phyloP scores from a whole-genome alignment of 441 rosid genomes.

The Bocquillonia castaneifolia region DNA sequence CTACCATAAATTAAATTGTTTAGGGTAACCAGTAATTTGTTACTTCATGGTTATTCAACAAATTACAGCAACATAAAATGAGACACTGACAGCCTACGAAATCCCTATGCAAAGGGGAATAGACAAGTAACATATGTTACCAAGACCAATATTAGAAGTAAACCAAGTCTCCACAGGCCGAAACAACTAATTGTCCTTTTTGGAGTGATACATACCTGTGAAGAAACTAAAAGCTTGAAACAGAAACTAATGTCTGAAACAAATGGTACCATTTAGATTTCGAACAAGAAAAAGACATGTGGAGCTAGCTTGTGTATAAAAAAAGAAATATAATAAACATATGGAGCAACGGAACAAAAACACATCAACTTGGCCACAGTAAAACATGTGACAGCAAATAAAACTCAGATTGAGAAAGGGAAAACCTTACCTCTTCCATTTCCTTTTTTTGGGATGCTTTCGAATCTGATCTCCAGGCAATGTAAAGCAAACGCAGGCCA shows the following conservation, averaged over 20 bases:
- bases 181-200: not conserved
- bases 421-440: constrained; percentile 81
- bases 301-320: not conserved
- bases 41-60: not conserved
- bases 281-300: not conserved
- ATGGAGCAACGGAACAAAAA: not conserved
- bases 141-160: not conserved
- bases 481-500: constrained; percentile 87
- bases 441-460: constrained; percentile 87
- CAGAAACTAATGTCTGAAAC: not conserved
- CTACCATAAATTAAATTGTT: not conserved
- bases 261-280: not conserved
- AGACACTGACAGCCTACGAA: not conserved
- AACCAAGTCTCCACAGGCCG: not conserved
- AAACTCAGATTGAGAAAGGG: constrained; percentile 6
- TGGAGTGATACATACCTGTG: not conserved
- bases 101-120: not conserved
- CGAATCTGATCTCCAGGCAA: constrained; percentile 97
- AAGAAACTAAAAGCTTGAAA: not conserved
- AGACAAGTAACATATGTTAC: not conserved
- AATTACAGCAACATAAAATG: not conserved
- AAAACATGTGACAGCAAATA: not conserved
- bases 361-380: not conserved
- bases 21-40: not conserved
- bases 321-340: not conserved